These are phyloP conservation scores for Striga asiatica DNA, from an alignment of 257 asterid species.

Conservation along the genomic window DNA sequence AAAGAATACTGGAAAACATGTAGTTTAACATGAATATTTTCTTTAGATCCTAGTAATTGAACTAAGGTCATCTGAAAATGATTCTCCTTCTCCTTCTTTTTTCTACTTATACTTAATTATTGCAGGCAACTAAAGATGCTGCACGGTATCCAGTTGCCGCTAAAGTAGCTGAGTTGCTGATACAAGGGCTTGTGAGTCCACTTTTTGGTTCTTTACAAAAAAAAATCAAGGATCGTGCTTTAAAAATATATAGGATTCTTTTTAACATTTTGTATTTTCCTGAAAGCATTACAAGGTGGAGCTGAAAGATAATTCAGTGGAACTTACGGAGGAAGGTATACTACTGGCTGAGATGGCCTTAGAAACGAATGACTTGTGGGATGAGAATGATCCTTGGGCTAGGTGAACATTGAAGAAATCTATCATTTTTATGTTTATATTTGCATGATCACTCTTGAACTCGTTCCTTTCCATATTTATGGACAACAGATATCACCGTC, in stretches of 20 bases:
- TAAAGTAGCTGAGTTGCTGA: conserved; percentile 80
- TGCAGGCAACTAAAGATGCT: conserved; percentile 75
- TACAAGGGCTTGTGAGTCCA: conserved; percentile 56
- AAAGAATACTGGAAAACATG: not conserved
- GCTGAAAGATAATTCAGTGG: conserved; percentile 89
- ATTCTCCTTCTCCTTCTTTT: conserved; percentile 2
- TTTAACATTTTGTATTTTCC: conserved; percentile 13
- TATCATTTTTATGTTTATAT: not conserved
- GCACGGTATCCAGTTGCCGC: conserved; percentile 95
- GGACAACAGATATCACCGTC: too few species aligned
- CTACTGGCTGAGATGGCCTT: conserved; percentile 86
- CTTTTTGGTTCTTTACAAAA: not conserved
- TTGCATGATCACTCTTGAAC: not conserved
- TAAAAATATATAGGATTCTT: not conserved
- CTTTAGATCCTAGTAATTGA: not conserved
- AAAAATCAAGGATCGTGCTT: too few species aligned
- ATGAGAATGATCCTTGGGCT: conserved; percentile 99
- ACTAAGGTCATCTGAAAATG: not conserved
- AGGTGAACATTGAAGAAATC: conserved; percentile 37
- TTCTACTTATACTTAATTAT: conserved; percentile 12
- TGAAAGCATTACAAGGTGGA: conserved; percentile 82
- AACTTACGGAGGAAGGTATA: conserved; percentile 93
- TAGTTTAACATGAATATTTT: not conserved
- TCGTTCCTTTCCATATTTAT: conserved; percentile 5
- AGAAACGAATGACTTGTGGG: conserved; percentile 92